Conservation (phyloP, 257 asterid genomes). For the Capsicum pubescens region DNA sequence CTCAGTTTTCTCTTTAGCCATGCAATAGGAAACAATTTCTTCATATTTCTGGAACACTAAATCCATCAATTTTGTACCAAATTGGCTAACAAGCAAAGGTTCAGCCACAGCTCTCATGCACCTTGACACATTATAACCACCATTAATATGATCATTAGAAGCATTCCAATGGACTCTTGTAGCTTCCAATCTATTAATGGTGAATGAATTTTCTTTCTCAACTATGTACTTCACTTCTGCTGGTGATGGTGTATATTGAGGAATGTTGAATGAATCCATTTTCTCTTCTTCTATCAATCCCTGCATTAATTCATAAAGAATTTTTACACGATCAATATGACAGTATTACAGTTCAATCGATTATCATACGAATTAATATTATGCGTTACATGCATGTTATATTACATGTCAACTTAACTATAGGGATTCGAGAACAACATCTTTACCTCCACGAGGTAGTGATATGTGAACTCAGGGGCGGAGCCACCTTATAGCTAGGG, state of each 20-base stretch:
- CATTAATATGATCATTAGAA: constrained; percentile 24
- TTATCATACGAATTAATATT: too few species aligned
- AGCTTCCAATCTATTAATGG: constrained; percentile 44
- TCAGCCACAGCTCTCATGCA: constrained; percentile 78
- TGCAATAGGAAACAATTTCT: constrained; percentile 30
- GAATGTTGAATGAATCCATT: constrained; percentile 61
- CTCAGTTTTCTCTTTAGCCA: constrained; percentile 35
- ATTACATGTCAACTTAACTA: neutral
- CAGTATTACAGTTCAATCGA: neutral
- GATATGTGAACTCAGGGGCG: too few species aligned
- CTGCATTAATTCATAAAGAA: constrained; percentile 31
- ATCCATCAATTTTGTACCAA: constrained; percentile 53
- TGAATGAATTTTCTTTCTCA: constrained; percentile 60
- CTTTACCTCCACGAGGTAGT: too few species aligned
- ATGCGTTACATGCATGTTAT: too few species aligned
- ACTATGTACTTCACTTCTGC: constrained; percentile 48
- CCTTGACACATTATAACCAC: constrained; percentile 50
- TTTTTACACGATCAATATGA: neutral
- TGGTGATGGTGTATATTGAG: constrained; percentile 64
- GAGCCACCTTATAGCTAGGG: too few species aligned
- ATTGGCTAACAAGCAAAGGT: constrained; percentile 62
- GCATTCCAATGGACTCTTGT: constrained; percentile 59
- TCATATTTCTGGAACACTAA: constrained; percentile 44
- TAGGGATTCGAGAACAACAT: too few species aligned
- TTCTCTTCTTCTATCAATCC: constrained; percentile 57